phyloP scores from a whole-genome alignment of 164 flowering plant genomes.

The Aristolochia fimbriata region DNA sequence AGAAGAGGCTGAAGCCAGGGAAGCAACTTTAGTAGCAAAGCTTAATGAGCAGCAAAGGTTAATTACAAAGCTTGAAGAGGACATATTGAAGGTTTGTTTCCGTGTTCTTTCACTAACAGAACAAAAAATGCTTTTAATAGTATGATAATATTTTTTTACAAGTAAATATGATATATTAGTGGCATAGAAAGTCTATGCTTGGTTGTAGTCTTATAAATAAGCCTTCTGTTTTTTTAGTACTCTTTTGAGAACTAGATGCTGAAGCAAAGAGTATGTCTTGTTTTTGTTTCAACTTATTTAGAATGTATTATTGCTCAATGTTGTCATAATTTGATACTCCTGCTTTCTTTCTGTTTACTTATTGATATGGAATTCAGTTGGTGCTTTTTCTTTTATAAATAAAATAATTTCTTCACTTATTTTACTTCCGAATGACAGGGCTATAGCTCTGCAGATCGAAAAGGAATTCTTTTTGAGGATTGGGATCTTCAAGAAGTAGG shows the following conservation, averaged over 20 bases:
- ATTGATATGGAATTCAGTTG: too few species aligned
- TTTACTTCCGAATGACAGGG: conserved; percentile 44
- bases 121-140: background rate
- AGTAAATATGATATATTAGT: background rate
- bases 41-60: conserved; percentile 75
- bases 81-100: conserved; percentile 74
- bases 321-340: too few species aligned
- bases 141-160: background rate
- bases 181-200: background rate
- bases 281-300: too few species aligned
- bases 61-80: conserved; percentile 95
- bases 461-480: conserved; percentile 55
- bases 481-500: conserved; percentile 91
- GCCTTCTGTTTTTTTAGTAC: too few species aligned
- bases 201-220: too few species aligned
- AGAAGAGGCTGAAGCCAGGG: conserved; percentile 70
- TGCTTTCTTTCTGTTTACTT: too few species aligned
- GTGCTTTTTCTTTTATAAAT: too few species aligned
- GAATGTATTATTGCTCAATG: too few species aligned
- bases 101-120: background rate
- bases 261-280: too few species aligned
- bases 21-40: conserved; percentile 52
- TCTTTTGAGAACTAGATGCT: too few species aligned
- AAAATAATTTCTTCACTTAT: background rate
- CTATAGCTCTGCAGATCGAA: conserved; percentile 67